Conservation (phyloP, 257 asterid species). For the Ilex asprella region DNA sequence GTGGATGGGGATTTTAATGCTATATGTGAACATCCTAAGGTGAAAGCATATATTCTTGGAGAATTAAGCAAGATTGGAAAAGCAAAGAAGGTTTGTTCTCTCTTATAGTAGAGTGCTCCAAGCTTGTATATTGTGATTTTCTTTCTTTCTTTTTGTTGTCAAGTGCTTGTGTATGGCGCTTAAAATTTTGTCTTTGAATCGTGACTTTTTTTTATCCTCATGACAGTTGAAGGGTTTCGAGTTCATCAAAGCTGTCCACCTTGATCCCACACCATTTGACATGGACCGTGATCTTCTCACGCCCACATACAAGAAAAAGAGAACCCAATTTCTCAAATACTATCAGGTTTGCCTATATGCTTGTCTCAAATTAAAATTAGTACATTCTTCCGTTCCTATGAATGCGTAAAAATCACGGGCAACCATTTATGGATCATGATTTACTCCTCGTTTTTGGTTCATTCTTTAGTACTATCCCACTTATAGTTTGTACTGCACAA, state of each 20-base stretch:
- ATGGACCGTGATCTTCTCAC: slow-evolving; percentile 81
- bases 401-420: neutral
- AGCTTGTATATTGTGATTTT: neutral
- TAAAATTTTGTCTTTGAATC: neutral
- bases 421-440: too few species aligned
- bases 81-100: slow-evolving; percentile 56
- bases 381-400: too few species aligned
- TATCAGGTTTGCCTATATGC: slow-evolving; percentile 47
- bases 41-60: slow-evolving; percentile 38
- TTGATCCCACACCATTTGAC: slow-evolving; percentile 65
- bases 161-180: neutral
- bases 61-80: slow-evolving; percentile 51
- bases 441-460: too few species aligned
- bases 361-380: neutral
- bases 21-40: slow-evolving; percentile 45
- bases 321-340: slow-evolving; percentile 48
- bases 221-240: slow-evolving; percentile 78
- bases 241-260: slow-evolving; percentile 51
- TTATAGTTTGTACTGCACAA: too few species aligned
- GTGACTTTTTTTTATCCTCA: neutral
- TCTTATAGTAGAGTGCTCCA: neutral
- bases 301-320: slow-evolving; percentile 82
- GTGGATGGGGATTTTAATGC: slow-evolving; percentile 33
- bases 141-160: neutral
- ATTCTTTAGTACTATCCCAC: too few species aligned